phyloP scores from a whole-genome alignment of 306 rosid species.

The Vigna hirtella region DNA sequence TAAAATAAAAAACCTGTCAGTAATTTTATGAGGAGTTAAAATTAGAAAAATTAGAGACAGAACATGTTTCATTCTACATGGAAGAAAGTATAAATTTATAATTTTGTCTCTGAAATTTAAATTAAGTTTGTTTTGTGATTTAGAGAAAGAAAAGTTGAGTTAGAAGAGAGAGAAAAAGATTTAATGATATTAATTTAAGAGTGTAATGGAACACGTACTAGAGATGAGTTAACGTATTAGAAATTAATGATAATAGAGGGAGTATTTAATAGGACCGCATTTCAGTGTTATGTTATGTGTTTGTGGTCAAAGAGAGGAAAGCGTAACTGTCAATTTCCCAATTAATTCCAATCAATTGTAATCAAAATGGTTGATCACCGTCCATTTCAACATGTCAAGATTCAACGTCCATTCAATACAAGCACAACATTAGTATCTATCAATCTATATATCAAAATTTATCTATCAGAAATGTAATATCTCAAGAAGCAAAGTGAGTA shows the following conservation, averaged over 20 bases:
- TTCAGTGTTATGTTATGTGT: not conserved
- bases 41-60: too few relatives aligned
- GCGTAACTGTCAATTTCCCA: not conserved
- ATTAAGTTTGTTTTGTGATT: too few relatives aligned
- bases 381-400: constrained; percentile 40
- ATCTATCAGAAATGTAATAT: not conserved
- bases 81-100: too few relatives aligned
- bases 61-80: too few relatives aligned
- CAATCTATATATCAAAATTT: not conserved
- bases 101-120: too few relatives aligned
- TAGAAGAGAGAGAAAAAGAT: not conserved
- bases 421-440: not conserved
- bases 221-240: too few relatives aligned
- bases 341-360: not conserved
- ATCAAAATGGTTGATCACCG: constrained; percentile 16
- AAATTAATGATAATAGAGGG: not conserved
- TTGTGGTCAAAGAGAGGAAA: constrained; percentile 19
- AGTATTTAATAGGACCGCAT: not conserved
- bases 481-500: not conserved
- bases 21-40: too few relatives aligned
- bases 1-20: too few relatives aligned
- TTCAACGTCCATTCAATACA: not conserved
- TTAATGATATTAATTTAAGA: not conserved
- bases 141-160: not conserved
- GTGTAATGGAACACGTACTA: not conserved